phyloP scores from a whole-genome alignment of 305 asterid species.

The Ilex paraguariensis region DNA sequence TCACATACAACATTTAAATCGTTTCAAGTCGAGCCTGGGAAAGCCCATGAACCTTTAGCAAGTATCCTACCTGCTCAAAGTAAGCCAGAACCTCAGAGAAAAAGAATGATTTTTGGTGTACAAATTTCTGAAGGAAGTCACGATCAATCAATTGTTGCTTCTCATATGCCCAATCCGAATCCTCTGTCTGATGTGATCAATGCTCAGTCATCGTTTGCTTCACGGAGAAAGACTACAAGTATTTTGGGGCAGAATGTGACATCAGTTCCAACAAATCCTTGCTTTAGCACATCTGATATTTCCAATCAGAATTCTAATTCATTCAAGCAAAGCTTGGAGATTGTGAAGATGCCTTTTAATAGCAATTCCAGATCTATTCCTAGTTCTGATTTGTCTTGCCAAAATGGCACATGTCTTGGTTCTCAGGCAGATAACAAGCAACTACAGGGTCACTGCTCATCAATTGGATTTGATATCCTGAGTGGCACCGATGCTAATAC shows the following conservation, averaged over 20 bases:
- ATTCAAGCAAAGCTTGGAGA: conserved; percentile 20
- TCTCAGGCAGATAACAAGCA: conserved; percentile 14
- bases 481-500: not conserved
- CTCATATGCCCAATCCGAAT: conserved; percentile 11
- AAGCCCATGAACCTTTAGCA: conserved; percentile 15
- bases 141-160: conserved; percentile 14
- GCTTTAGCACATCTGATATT: conserved; percentile 9
- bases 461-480: conserved; percentile 10
- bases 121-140: conserved; percentile 48
- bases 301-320: conserved; percentile 23
- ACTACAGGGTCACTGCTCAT: conserved; percentile 16
- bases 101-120: conserved; percentile 59
- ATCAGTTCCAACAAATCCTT: conserved; percentile 9
- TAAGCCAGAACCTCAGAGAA: conserved; percentile 32
- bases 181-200: conserved; percentile 3
- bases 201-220: conserved; percentile 3
- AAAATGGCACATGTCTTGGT: conserved; percentile 9
- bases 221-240: not conserved
- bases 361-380: conserved; percentile 16
- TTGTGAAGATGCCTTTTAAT: conserved; percentile 11
- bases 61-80: conserved; percentile 17
- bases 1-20: conserved; percentile 23
- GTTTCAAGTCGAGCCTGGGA: conserved; percentile 23
- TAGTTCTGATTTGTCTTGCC: conserved; percentile 18
- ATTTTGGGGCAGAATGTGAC: conserved; percentile 5